Base-by-base conservation (phyloP, 2,329 filamentous ascomycete genomes). In the Salinomyces thailandicus region DNA sequence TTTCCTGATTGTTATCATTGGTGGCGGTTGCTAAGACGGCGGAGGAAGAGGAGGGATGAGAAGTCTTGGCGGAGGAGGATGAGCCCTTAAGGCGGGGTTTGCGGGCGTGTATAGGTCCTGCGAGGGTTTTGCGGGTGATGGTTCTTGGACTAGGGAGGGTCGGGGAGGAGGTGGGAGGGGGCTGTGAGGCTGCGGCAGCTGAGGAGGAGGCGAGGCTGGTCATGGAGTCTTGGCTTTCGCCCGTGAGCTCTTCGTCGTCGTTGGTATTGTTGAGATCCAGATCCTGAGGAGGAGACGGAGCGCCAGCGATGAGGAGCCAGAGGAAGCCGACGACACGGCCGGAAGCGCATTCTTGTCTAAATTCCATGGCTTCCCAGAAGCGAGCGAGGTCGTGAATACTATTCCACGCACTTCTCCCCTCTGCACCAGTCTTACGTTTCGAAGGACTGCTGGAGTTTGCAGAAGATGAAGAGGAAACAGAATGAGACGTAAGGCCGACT, bases 281-380 rank as follows among this genome's bases (percentile, higher is more conserved):
- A 13, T 31, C 35, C 5, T 36, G 29, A 8, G 35, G 36, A 12
- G 85, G 80, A 46, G 69, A 72, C n/a, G n/a, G n/a, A n/a, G n/a
- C n/a, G n/a, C n/a, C n/a, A n/a, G n/a, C n/a, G 31, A 95, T 81
- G 0, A 95, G 79, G 17, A 95, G 65, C 89, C 93, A 98, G 17
- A 96, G 71, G 49, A 98, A 98, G 0, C 93, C 93, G 0, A 94
- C 93, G 53, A 94, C 71, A 13, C 87, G 73, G 0, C 91, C 93
- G 20, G 86, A 85, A 1, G 87, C 94, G 54, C 91, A 98, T 55
- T 98, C 91, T 57, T 96, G 91, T 38, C 91, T 72, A 55, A 84
- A 96, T 0, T 87, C 81, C 89, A 98, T 96, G 72, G 93, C 82
- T 44, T 98, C 91, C 91, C 91, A 98, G 54, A 98, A 98, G 48